These are phyloP conservation scores for Trichoderma brevicompactum DNA, from an alignment of 2,329 filamentous ascomycete species.

Conservation along the genomic window DNA sequence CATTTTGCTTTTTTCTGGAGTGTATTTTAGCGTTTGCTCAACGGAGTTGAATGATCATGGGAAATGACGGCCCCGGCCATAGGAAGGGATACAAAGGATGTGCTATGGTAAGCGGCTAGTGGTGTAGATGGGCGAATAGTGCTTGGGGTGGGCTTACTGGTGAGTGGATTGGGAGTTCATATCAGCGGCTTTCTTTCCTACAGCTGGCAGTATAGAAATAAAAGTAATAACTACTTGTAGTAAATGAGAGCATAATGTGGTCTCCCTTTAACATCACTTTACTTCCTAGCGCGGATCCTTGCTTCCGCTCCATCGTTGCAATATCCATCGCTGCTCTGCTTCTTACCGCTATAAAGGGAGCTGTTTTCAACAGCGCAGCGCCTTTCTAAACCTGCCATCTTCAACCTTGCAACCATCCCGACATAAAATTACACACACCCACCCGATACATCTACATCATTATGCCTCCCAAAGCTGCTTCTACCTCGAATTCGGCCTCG, in stretches of 20 bases:
- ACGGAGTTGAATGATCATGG: slow-evolving; percentile 7
- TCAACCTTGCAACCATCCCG: neutral
- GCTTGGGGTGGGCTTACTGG: neutral
- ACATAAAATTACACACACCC: neutral
- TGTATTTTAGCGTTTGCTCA: slow-evolving; percentile 12
- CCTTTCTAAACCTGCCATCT: neutral
- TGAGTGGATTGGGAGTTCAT: neutral
- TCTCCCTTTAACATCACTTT: neutral
- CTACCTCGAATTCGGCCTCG: neutral
- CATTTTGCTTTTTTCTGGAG: neutral
- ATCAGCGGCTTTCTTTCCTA: neutral
- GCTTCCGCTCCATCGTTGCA: neutral
- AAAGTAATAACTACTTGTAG: neutral
- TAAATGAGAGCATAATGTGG: neutral
- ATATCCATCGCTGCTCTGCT: neutral
- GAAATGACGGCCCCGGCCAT: neutral
- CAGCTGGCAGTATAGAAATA: neutral
- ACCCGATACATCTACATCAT: neutral
- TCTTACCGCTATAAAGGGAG: neutral
- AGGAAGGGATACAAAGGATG: neutral
- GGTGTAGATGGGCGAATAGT: neutral
- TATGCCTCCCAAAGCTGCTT: slow-evolving; percentile 26
- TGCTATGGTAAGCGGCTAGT: neutral
- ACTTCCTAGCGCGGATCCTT: neutral
- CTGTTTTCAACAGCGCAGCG: neutral